Evolutionary conservation across 2,329 filamentous ascomycete species (phyloP), one percentile per base, ranked within the genome.

Genomic region (Pezicula neosporulosa): DNA sequence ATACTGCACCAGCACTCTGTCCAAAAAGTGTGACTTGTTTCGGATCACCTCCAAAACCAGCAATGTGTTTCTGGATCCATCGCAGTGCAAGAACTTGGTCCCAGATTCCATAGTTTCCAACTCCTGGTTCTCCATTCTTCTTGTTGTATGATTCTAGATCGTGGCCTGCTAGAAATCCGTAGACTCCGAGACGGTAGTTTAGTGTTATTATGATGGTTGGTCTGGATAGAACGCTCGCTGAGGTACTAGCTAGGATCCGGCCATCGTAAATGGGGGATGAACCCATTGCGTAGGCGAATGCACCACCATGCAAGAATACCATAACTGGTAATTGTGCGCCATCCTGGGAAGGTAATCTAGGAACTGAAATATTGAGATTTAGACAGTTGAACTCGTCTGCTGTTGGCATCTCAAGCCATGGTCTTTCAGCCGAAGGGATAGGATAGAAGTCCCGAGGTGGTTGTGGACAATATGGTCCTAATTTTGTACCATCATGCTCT

Each of bases 21-120:
- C 75, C 75, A 38, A 76, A 68, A 12, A 77, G 66, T 1, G 75
- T 78, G 42, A 79, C 69, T 10, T 68, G 65, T 2, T 67, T 61
- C 0, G 69, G 64, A 59, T 81, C 72, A 15, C 78, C 78, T 6
- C 78, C 78, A 56, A 81, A 82, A 13, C 71, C 61, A 56, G 73
- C 65, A 46, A 80, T 78, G 54, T 79, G 65, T 42, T 73, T 61
- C 47, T 77, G 70, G 5, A 82, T 72, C 80, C 80, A 83, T 57
- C 80, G 66, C 6, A 83, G 65, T 28, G 77, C 77, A 21, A 79
- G 68, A 5, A 76, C 69, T 59, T 82, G 78, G 52, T 82, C 78
- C 52, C 73, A 68, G 0, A 81, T 63, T 4, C 70, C 77, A 13
- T 71, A 72, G 56, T 81, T 81, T 6, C 73, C 66, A 9, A 66